phyloP scores from a whole-genome alignment of 495 filamentous ascomycete genomes.

The Aspergillus carlsbadensis region DNA sequence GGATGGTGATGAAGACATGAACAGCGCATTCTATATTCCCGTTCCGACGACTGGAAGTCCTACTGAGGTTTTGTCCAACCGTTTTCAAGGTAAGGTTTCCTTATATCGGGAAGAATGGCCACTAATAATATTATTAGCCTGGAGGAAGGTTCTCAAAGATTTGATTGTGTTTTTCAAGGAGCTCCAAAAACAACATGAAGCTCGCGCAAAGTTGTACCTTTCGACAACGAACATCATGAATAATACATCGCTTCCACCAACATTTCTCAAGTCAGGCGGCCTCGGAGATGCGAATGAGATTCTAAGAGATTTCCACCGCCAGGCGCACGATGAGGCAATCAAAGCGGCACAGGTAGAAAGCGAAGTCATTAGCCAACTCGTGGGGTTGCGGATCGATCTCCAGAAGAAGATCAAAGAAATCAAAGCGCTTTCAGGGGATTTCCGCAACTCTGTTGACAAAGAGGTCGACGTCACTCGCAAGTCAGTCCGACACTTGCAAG shows the following conservation, averaged over 20 bases:
- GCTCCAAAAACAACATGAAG: conserved; percentile 86
- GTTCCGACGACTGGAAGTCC: conserved; percentile 85
- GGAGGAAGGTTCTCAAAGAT: conserved; percentile 94
- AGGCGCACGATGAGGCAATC: conserved; percentile 75
- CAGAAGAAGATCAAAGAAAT: conserved; percentile 98
- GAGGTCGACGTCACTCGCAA: conserved; percentile 56
- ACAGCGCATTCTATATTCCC: conserved; percentile 84
- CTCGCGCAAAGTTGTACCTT: conserved; percentile 74
- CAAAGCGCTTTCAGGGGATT: conserved; percentile 85
- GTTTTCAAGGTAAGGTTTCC: conserved; percentile 74
- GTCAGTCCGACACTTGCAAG: conserved; percentile 75
- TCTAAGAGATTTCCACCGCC: conserved; percentile 78
- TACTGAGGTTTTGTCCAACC: conserved; percentile 83
- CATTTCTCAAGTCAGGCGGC: conserved; percentile 75
- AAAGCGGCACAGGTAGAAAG: conserved; percentile 88
- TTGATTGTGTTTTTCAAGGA: conserved; percentile 93
- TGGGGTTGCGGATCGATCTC: conserved; percentile 81
- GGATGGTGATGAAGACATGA: conserved; percentile 66
- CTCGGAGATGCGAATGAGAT: conserved; percentile 83
- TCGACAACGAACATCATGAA: conserved; percentile 83
- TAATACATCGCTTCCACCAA: conserved; percentile 68
- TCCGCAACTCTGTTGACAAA: conserved; percentile 74
- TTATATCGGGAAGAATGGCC: neutral
- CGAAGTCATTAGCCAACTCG: conserved; percentile 85
- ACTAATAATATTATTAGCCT: conserved; percentile 54